phyloP scores from a whole-genome alignment of 2,329 filamentous ascomycete genomes.

The Metarhizium humberi region DNA sequence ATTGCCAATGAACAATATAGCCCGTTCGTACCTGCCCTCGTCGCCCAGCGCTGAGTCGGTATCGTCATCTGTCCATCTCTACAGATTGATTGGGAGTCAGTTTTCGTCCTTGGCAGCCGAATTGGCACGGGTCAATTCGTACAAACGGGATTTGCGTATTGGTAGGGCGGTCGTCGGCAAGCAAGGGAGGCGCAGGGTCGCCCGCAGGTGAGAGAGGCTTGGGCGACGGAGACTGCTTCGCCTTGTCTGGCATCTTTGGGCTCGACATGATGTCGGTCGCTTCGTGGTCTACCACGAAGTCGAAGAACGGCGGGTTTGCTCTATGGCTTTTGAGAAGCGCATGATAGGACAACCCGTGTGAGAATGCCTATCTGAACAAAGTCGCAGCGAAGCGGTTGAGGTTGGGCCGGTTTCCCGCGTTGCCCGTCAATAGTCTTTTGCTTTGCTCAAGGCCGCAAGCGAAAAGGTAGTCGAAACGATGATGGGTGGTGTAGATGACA shows the following conservation, averaged over 20 bases:
- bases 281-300: background rate
- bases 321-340: background rate
- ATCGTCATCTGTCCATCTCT: constrained; percentile 10
- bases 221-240: background rate
- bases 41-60: constrained; percentile 13
- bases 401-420: background rate
- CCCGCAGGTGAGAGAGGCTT: background rate
- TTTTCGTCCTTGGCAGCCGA: background rate
- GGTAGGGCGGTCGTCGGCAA: background rate
- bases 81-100: background rate
- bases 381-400: background rate
- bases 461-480: no score
- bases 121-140: background rate
- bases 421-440: background rate
- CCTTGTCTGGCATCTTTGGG: background rate
- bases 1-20: no score
- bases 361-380: background rate
- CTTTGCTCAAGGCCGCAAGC: no score
- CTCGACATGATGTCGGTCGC: background rate
- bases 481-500: background rate
- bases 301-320: background rate
- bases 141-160: constrained; percentile 12
- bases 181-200: background rate
- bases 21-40: background rate
- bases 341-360: background rate